A percentile compares a stretch with the other conserved stretches of the same genome.
Evolutionary conservation across 1,139 yeast species (phyloP).

Genomic region (Sugiyamaella paludigena): DNA sequence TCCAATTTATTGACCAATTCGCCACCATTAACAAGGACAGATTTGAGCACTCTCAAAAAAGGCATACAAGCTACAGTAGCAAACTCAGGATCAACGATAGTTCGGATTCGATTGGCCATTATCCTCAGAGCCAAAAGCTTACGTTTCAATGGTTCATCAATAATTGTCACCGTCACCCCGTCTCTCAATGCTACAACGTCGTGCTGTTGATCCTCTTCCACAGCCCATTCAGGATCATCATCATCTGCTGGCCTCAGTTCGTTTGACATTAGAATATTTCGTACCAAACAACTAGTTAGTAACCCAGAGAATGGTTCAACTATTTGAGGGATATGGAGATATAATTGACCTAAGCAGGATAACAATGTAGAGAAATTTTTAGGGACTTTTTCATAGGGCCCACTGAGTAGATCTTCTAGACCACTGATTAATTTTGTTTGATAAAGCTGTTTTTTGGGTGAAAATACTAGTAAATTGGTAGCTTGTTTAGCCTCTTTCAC

Average conservation of each 20-base stretch:
- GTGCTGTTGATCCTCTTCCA: slow-evolving; percentile 28
- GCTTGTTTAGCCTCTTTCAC: slow-evolving; percentile 68
- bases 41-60: slow-evolving; percentile 56
- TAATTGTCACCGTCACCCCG: slow-evolving; percentile 34
- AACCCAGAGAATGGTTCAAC: slow-evolving; percentile 57
- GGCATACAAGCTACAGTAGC: slow-evolving; percentile 52
- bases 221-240: slow-evolving; percentile 27
- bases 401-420: slow-evolving; percentile 38
- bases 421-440: slow-evolving; percentile 41
- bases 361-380: slow-evolving; percentile 52
- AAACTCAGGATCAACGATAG: slow-evolving; percentile 42
- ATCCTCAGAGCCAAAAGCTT: slow-evolving; percentile 51
- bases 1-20: slow-evolving; percentile 57
- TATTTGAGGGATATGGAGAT: slow-evolving; percentile 49
- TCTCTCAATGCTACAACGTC: slow-evolving; percentile 31
- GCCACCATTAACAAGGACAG: slow-evolving; percentile 76
- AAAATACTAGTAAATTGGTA: slow-evolving; percentile 53
- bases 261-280: slow-evolving; percentile 57
- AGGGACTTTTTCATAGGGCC: slow-evolving; percentile 37
- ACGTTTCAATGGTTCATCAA: slow-evolving; percentile 41
- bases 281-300: slow-evolving; percentile 59
- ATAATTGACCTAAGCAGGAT: slow-evolving; percentile 61
- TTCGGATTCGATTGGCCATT: slow-evolving; percentile 61
- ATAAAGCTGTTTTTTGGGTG: slow-evolving; percentile 42
- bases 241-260: slow-evolving; percentile 20